These are phyloP conservation scores for Fibroporia radiculosa DNA, from an alignment of 768 basidiomycete species.

Conservation along the genomic window DNA sequence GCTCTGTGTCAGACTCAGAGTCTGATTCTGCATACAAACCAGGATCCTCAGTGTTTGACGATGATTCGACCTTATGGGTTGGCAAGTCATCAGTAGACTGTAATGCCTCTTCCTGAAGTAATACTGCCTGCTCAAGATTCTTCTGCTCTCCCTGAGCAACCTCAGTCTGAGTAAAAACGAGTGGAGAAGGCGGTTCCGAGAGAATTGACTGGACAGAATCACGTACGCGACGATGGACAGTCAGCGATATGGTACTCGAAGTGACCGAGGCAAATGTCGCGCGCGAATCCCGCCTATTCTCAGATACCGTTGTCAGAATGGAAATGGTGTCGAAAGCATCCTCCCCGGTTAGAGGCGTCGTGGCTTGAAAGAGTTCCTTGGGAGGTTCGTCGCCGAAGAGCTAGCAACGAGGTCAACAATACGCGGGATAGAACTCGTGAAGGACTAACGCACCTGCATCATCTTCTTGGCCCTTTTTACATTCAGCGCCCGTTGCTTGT, in stretches of 20 bases:
- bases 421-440: neutral
- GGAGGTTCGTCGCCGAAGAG: slow-evolving; percentile 45
- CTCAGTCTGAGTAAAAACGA: slow-evolving; percentile 3
- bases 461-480: slow-evolving; percentile 45
- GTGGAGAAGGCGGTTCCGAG: slow-evolving; percentile 9
- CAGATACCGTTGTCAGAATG: slow-evolving; percentile 5
- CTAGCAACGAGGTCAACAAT: slow-evolving; percentile 18
- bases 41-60: too few species aligned
- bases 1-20: neutral
- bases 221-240: slow-evolving; percentile 1
- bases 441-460: slow-evolving; percentile 30
- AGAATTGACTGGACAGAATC: slow-evolving; percentile 5
- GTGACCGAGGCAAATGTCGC: slow-evolving; percentile 19
- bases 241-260: slow-evolving; percentile 10
- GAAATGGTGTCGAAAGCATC: slow-evolving; percentile 15
- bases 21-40: neutral
- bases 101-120: too few species aligned
- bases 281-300: slow-evolving; percentile 14
- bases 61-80: too few species aligned
- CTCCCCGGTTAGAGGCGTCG: slow-evolving; percentile 16
- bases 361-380: slow-evolving; percentile 30
- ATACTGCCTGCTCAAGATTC: neutral
- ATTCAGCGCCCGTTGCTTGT: slow-evolving; percentile 31
- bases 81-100: too few species aligned
- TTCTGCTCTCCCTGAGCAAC: neutral